Evolutionary conservation across 148 eudicot genomes (phyloP), one percentile per base, ranked within the genome.

Genomic region (Mesembryanthemum crystallinum): DNA sequence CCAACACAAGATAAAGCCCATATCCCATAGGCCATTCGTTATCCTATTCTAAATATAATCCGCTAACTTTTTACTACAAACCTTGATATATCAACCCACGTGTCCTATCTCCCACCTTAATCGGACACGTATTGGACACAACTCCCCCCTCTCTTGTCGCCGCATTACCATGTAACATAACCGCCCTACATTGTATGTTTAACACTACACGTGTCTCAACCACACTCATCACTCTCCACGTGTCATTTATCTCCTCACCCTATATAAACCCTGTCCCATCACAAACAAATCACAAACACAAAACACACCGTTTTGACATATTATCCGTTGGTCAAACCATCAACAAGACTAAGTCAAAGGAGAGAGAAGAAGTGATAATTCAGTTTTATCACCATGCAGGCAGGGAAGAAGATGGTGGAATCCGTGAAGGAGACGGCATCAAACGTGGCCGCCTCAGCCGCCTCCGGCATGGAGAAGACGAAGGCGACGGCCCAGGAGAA

Each of bases 381-480:
- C n/a, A n/a, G n/a, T n/a, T 37, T 37, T 8, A 37, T 37, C 43
- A 39, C 43, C 2, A 91, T 91, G 96, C 83, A 91, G 78, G 32
- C 88, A 10, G 89, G 85, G 3, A 89, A 86, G 84, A 88, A 80
- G 25, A 83, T 83, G 47, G 81, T 84, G 37, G 91, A 85, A n/a
- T 52, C 89, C 4, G 87, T 81, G 33, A 91, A 87, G 80, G 96
- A 91, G 72, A 65, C 86, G 63, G 89, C 88, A 27, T 74, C 89
- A 1, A 88, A 91, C 78, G 39, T 82, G 29, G 88, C 87, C 18
- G 92, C 96, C 27, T 67, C 96, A 0, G 90, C 90, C 18, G 81
- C 72, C 61, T 28, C 96, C 14, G 96, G 96, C 25, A 70, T 77
- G 82, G 93, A 91, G 72, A 91, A 91, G 71, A 77, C 93, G 24